Evolutionary conservation across 163 green algal genomes (phyloP), one percentile per base, ranked within the genome.

Genomic region (Volvox carteri): DNA sequence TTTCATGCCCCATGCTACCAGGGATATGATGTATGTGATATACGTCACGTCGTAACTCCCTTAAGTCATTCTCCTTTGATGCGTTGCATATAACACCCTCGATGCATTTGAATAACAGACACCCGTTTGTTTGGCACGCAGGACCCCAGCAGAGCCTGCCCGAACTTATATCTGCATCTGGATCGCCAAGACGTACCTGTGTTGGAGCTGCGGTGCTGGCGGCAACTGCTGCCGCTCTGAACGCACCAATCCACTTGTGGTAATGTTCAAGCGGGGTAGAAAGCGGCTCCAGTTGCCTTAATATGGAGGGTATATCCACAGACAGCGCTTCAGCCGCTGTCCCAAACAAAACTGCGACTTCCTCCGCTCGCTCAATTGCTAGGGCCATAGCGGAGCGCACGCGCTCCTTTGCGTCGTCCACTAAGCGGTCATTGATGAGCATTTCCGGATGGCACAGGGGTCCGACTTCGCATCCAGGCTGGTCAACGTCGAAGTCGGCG

Each of bases 271-370:
- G 74, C 14, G 90, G 86, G 4, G 86, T 88, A 2, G 65, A 62
- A 25, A 90, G 68, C 25, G 85, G 68, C 70, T 65, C 70, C 35
- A 92, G 78, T 37, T 89, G 52, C 0, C 30, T 21, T 50, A 92
- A 72, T 16, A 92, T 65, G 25, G 62, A 81, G 12, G 48, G 30
- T 21, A 90, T 44, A 65, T 91, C 79, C 25, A 90, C 75, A 23
- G 67, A 35, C 48, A 91, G 74, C 14, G 80, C 56, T n/a, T 78
- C n/a, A 0, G 89, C 89, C 9, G 89, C 89, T 4, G 70, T 58
- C 44, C 89, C 78, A 33, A 92, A 92, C 42, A 90, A 72, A 16
- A 85, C 58, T 19, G 78, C 78, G 37, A 92, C 85, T 74, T 92
- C 89, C 23, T 86, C 83, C 3, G 89, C 89, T 5, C 77, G 77